Percentiles rank a stretch among this genome's conserved stretches.
Conservation (phyloP, 73 alveolate genomes). For the Breviolum minutum region DNA sequence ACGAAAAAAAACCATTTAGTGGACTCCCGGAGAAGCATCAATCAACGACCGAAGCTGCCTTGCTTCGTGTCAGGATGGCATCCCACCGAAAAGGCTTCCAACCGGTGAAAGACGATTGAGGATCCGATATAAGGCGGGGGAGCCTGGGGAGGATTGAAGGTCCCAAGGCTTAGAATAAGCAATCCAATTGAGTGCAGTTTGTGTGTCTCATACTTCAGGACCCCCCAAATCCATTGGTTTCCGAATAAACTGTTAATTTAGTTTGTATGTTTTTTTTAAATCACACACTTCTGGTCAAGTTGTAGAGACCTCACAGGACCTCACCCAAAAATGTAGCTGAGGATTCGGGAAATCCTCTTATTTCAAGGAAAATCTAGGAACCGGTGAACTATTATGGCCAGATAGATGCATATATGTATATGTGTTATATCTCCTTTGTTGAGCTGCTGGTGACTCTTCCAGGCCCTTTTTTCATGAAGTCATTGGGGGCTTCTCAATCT, state of each 20-base stretch:
- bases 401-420: background rate
- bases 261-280: too few species aligned
- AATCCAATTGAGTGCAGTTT: background rate
- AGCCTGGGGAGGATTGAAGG: background rate
- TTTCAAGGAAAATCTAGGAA: too few species aligned
- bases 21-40: too few species aligned
- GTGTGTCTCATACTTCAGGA: background rate
- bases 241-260: too few species aligned
- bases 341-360: too few species aligned
- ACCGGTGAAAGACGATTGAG: conserved; percentile 88
- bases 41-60: background rate
- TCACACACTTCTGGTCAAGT: too few species aligned
- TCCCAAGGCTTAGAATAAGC: background rate
- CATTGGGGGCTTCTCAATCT: too few species aligned
- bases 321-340: too few species aligned
- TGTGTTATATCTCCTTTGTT: background rate
- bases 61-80: conserved; percentile 30
- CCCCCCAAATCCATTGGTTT: background rate
- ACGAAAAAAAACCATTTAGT: background rate
- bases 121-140: conserved; percentile 59
- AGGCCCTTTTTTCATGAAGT: too few species aligned
- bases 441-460: background rate
- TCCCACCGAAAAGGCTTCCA: conserved; percentile 87
- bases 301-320: too few species aligned
- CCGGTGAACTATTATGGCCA: too few species aligned